Base-by-base conservation (phyloP, 2,329 filamentous ascomycete species). In the Talaromyces sp. region DNA sequence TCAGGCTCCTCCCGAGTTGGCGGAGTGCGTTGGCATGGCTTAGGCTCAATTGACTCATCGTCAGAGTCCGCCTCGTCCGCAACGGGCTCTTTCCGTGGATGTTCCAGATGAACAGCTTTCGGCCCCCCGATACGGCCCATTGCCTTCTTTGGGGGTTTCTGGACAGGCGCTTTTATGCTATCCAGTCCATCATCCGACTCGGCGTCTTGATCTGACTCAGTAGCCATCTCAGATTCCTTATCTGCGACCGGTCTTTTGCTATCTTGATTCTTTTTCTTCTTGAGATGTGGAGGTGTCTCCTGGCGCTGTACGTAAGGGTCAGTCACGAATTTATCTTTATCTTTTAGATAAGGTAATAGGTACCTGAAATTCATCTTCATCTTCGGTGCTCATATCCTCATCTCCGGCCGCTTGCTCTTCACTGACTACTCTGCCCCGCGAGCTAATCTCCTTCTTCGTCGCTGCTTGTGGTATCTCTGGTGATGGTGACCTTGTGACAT, bases 361-460 rank as follows among this genome's bases (percentile, higher is more conserved):
- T 73, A 79, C 78, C 73, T 79, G 72, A 62, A 80, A 77, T 61
- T 77, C 77, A 65, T 75, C 76, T 25, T 74, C 60, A 31, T 66
- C 74, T 25, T 74, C 76, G 29, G 71, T 74, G 34, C 68, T 69
- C 17, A 70, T 69, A 17, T 67, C 68, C 45, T 54, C 36, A 19
- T 54, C 56, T 43, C 53, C 47, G 25, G 22, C 10, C 11, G 19
- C 17, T 51, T 45, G 34, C 36, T 29, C 2, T 17, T 51, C 29
- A 36, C 5, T 15, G 3, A 6, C 53, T 67, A 8, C 17, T 27
- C 38, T 49, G 22, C n/a, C 47, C n/a, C 19, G 45, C 36, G 22
- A 36, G 17, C 34, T 13, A 25, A 17, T 15, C 13, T 34, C 36
- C 5, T 15, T 10, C 15, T 45, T 54, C 15, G 45, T 61, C 47